A percentile compares a stretch with the other conserved stretches of the same genome.
phyloP scores from a whole-genome alignment of 805 yeast species.

The Huiozyma naganishii region DNA sequence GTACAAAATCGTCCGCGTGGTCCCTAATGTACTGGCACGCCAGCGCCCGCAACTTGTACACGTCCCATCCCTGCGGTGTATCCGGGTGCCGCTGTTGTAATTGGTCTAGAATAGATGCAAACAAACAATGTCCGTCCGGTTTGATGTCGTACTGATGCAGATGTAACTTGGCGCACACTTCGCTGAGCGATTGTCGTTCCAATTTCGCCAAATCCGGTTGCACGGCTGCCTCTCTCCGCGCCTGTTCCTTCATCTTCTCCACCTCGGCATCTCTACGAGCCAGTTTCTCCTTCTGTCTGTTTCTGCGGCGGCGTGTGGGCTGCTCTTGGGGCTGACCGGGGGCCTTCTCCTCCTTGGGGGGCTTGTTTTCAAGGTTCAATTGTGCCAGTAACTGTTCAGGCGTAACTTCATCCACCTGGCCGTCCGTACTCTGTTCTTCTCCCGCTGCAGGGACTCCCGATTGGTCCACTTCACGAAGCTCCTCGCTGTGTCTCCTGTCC shows the following conservation, averaged over 20 bases:
- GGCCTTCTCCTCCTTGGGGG: slow-evolving; percentile 5
- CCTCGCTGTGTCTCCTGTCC: slow-evolving; percentile 43
- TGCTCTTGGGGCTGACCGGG: slow-evolving; percentile 5
- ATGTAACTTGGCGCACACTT: slow-evolving; percentile 37
- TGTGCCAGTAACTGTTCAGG: slow-evolving; percentile 63
- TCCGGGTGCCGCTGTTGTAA: slow-evolving; percentile 39
- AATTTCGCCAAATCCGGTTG: slow-evolving; percentile 59
- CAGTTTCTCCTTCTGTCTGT: slow-evolving; percentile 75
- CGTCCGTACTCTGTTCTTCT: slow-evolving; percentile 21
- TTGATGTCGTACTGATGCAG: slow-evolving; percentile 56
- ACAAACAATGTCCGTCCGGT: slow-evolving; percentile 93
- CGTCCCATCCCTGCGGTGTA: slow-evolving; percentile 10
- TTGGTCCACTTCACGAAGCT: slow-evolving; percentile 28
- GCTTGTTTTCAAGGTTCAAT: slow-evolving; percentile 27
- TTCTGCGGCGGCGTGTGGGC: slow-evolving; percentile 37
- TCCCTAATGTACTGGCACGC: slow-evolving; percentile 59
- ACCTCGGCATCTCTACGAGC: slow-evolving; percentile 68
- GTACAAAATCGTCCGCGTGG: slow-evolving; percentile 61
- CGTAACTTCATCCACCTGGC: slow-evolving; percentile 39
- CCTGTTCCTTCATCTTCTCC: slow-evolving; percentile 52
- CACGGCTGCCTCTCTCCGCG: slow-evolving; percentile 54
- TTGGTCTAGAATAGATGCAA: slow-evolving; percentile 79
- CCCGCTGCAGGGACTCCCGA: slow-evolving; percentile 4
- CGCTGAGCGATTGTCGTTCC: slow-evolving; percentile 57
- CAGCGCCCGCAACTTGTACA: slow-evolving; percentile 42